Base-by-base conservation (phyloP, 768 basidiomycete species). In the Podaxis sp. region DNA sequence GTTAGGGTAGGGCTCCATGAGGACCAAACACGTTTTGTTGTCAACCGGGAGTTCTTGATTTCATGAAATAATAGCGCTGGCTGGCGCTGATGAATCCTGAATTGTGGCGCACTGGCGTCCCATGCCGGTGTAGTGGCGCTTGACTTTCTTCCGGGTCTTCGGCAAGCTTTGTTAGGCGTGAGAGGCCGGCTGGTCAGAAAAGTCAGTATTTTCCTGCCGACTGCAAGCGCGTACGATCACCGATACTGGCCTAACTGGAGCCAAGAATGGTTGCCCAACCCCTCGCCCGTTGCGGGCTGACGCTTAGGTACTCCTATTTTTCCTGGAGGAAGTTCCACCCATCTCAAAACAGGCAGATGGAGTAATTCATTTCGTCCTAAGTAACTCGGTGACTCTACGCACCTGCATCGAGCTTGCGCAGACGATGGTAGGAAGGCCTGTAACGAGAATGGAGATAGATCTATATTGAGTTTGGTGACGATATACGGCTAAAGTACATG, bases 21-120 rank as follows among this genome's bases (percentile, higher is more conserved):
- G 30, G 53, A 40, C n/a, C 30, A 53, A 48, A 49, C 44, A 46
- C 60, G 53, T 55, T 46, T 48, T 33, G 51, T 41, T 44, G 50
- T n/a, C 38, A 37, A 4, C n/a, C 4, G 3, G 13, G 20, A 12
- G 53, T 62, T 54, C 52, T 36, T 62, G 52, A 62, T 55, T 62
- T 54, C 40, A 33, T 54, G 52, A 54, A 38, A 50, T 24, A 4
- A 51, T 22, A 8, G 22, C 51, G 49, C 49, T 33, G 37, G 36
- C 49, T 22, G 13, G 11, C 24, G 22, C 22, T 50, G 22, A 6
- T 28, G 26, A 8, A 13, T 10, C 22, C 20, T 28, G 26, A 3
- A 13, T 22, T 28, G 11, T 13, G 24, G 49, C 12, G 49, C 49
- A 12, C 49, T 50, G 20, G 22, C 15, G 17, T 20, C 20, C 44